Conservation (phyloP, 768 basidiomycete genomes). For the Dentipellis sp. region DNA sequence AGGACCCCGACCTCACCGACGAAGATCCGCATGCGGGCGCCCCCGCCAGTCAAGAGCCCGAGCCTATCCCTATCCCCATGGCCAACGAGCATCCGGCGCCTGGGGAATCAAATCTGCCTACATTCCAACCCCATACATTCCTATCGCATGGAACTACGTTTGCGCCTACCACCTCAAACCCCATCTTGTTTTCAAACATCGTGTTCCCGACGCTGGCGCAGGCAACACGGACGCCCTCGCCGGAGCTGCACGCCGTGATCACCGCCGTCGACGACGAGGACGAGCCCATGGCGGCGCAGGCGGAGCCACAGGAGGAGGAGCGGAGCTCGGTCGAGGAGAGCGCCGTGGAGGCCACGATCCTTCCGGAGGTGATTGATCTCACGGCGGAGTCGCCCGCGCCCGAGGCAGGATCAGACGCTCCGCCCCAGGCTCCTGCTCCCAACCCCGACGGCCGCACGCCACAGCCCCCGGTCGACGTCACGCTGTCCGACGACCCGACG, state of each 20-base stretch:
- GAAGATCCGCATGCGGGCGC: too few relatives aligned
- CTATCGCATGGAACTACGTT: background rate
- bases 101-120: background rate
- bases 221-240: background rate
- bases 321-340: too few relatives aligned
- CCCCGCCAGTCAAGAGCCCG: background rate
- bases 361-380: background rate
- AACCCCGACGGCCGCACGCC: background rate
- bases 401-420: background rate
- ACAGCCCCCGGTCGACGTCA: background rate
- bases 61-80: background rate
- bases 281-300: background rate
- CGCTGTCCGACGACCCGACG: background rate
- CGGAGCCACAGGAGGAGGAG: background rate
- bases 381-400: background rate
- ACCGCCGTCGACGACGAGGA: background rate
- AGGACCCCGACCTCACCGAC: too few relatives aligned
- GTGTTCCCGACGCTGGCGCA: background rate
- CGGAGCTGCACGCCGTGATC: background rate
- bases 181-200: background rate
- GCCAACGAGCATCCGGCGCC: background rate
- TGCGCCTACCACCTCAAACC: background rate
- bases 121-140: background rate
- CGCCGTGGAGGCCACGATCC: background rate
- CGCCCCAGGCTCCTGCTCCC: background rate